Evolutionary conservation across 139 green algal genomes (phyloP).

Genomic region (Micromonas pusilla): DNA sequence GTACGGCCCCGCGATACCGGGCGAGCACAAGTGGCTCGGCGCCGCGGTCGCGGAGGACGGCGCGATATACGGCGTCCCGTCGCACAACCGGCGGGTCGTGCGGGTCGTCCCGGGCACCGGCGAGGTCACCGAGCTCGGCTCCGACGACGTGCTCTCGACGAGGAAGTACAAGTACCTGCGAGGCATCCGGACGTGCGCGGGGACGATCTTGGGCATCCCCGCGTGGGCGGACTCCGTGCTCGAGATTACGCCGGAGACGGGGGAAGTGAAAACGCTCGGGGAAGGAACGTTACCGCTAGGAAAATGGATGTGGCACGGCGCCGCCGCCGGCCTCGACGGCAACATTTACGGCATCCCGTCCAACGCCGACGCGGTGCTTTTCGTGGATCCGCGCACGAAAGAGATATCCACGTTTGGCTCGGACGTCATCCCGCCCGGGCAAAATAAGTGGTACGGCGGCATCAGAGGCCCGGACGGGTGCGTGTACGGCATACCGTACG

Average conservation of each 20-base stretch:
- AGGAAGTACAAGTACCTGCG: constrained; percentile 16
- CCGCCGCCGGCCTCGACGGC: not conserved
- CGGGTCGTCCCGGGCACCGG: constrained; percentile 9
- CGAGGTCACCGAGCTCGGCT: constrained; percentile 4
- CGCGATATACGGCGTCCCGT: constrained; percentile 27
- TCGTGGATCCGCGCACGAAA: not conserved
- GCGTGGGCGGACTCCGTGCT: constrained; percentile 15
- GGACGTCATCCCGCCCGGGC: not conserved
- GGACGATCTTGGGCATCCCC: constrained; percentile 2
- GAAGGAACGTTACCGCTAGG: not conserved
- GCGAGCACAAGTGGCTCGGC: constrained; percentile 23
- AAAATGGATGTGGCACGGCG: constrained; percentile 30
- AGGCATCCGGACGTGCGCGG: not conserved
- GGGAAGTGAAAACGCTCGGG: constrained; percentile 1
- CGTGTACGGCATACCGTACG: constrained; percentile 29
- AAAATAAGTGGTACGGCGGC: constrained; percentile 36
- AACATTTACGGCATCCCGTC: constrained; percentile 31
- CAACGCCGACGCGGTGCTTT: constrained; percentile 14
- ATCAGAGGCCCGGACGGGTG: constrained; percentile 15
- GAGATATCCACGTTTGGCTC: not conserved
- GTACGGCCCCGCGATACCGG: not conserved
- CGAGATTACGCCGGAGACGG: not conserved
- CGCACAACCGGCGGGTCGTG: constrained; percentile 12
- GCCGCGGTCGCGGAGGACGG: constrained; percentile 2
- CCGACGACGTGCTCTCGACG: not conserved